These are phyloP conservation scores for Tulasnella sp. DNA, from an alignment of 768 basidiomycete species.

Conservation along the genomic window DNA sequence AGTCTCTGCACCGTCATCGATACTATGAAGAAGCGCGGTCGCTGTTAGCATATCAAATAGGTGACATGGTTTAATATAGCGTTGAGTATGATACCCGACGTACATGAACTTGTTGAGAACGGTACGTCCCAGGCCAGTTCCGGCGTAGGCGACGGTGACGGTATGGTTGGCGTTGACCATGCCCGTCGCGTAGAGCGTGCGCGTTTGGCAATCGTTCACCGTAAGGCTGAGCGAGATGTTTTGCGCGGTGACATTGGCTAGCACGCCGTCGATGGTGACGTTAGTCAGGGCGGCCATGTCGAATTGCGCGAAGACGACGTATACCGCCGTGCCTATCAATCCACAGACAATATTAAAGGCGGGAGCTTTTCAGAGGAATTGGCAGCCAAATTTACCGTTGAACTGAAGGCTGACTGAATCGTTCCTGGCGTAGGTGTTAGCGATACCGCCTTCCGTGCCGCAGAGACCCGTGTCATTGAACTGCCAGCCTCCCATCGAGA, in stretches of 20 bases:
- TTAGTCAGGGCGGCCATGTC: background rate
- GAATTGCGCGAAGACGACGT: background rate
- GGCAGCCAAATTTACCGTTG: background rate
- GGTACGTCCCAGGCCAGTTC: background rate
- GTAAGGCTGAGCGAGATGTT: background rate
- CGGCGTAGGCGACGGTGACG: background rate
- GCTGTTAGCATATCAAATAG: background rate
- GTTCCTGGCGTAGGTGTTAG: background rate
- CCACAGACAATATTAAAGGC: background rate
- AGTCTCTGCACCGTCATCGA: background rate
- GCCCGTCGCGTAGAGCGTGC: background rate
- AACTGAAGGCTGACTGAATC: background rate
- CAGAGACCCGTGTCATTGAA: background rate
- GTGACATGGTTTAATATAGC: no score
- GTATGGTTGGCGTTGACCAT: background rate
- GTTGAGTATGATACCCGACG: background rate
- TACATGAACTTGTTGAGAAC: background rate
- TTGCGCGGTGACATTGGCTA: background rate
- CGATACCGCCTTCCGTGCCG: background rate
- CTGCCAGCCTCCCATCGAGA: background rate
- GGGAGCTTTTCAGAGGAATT: no score
- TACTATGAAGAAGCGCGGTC: background rate
- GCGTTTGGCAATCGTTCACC: background rate
- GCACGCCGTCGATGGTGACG: background rate
- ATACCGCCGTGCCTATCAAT: background rate